These are phyloP conservation scores for Cyclotella sp. DNA, from an alignment of 108 stramenopile species.

Conservation along the genomic window DNA sequence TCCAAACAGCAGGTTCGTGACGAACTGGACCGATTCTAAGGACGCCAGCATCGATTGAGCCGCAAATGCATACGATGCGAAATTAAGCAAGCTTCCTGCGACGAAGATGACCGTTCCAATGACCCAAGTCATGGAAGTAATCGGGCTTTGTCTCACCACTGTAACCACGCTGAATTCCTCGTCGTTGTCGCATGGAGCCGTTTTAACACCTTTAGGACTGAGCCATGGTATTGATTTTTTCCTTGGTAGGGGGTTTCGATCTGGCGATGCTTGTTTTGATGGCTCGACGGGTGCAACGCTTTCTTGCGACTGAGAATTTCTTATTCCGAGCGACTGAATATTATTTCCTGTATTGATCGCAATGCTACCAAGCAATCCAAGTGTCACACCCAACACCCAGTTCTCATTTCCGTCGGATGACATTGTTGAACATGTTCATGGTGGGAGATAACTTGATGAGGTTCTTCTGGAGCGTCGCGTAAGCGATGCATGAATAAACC, in stretches of 20 bases:
- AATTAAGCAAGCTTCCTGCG: conserved; percentile 68
- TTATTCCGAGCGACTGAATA: conserved; percentile 63
- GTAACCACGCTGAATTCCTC: conserved; percentile 32
- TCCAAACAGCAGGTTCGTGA: conserved; percentile 77
- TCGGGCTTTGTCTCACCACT: conserved; percentile 29
- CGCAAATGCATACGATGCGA: conserved; percentile 75
- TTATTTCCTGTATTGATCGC: conserved; percentile 83
- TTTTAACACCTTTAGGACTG: conserved; percentile 31
- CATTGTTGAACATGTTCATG: conserved; percentile 13
- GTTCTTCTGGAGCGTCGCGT: no score
- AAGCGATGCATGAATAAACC: no score
- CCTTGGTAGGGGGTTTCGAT: neutral
- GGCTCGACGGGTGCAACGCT: neutral
- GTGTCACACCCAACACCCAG: conserved; percentile 62
- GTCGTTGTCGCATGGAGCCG: conserved; percentile 27
- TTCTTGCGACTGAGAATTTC: conserved; percentile 4
- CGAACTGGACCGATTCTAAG: conserved; percentile 77
- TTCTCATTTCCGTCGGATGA: conserved; percentile 41
- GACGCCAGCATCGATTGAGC: conserved; percentile 75
- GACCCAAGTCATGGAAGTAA: conserved; percentile 48
- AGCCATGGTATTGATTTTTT: conserved; percentile 25
- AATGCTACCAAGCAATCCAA: conserved; percentile 71
- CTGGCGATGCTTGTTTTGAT: neutral
- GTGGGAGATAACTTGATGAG: neutral
- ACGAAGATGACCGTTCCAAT: conserved; percentile 67